Evolutionary conservation across 2,329 filamentous ascomycete genomes (phyloP).

Genomic region (Plectosphaerella plurivora): DNA sequence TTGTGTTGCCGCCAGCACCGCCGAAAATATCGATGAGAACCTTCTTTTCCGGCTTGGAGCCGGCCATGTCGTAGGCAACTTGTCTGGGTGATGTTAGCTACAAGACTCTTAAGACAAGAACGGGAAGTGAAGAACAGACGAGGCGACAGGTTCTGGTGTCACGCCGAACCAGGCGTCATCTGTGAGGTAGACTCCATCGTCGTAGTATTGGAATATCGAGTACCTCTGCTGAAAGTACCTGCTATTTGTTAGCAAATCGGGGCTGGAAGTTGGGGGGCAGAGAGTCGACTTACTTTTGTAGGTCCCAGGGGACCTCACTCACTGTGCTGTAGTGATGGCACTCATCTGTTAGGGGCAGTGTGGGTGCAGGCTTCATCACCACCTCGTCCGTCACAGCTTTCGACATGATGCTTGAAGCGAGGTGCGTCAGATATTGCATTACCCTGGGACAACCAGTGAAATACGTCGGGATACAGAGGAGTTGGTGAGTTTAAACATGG

Average conservation of each 20-base stretch:
- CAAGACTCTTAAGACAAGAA: not conserved
- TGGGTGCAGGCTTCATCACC: conserved; percentile 36
- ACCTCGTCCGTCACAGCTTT: not conserved
- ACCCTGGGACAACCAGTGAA: not conserved
- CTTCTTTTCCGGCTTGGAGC: conserved; percentile 49
- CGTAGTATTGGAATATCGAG: conserved; percentile 81
- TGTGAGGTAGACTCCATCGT: conserved; percentile 85
- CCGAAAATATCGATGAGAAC: conserved; percentile 85
- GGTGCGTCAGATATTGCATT: not conserved
- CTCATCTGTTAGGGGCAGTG: conserved; percentile 51
- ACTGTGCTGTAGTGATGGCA: conserved; percentile 72
- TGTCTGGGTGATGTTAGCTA: conserved; percentile 41
- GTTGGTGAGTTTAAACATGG: too few species aligned
- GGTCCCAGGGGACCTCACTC: conserved; percentile 72
- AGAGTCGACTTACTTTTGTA: conserved; percentile 66
- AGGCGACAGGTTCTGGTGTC: conserved; percentile 87
- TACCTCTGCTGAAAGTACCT: conserved; percentile 92
- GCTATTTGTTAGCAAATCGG: not conserved
- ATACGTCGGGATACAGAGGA: too few species aligned
- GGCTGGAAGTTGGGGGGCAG: not conserved
- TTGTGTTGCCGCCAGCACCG: conserved; percentile 88
- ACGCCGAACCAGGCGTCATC: conserved; percentile 96
- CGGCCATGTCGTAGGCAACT: conserved; percentile 69
- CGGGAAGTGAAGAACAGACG: conserved; percentile 43
- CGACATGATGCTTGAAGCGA: not conserved